A percentile compares a stretch with the other conserved stretches of the same genome.
Conservation (phyloP, 495 filamentous ascomycete species). For the Xylaria castorea region DNA sequence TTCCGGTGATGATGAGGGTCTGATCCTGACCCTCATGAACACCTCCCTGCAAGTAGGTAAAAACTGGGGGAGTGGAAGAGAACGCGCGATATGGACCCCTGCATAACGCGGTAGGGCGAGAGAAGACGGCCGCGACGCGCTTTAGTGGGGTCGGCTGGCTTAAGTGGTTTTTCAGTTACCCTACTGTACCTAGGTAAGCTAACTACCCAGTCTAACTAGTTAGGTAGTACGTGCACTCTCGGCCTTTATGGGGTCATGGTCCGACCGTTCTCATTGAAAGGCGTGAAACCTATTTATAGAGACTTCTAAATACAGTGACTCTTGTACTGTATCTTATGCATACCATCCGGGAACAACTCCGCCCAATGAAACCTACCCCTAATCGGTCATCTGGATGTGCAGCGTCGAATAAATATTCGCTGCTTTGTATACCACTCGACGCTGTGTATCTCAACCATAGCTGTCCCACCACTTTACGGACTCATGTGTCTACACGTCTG, state of each 20-base stretch:
- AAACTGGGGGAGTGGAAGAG: constrained; percentile 3
- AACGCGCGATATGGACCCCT: constrained; percentile 24
- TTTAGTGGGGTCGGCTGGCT: constrained; percentile 15
- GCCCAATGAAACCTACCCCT: constrained; percentile 8
- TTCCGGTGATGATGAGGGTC: not conserved
- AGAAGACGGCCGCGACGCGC: constrained; percentile 14
- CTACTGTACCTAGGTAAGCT: constrained; percentile 16
- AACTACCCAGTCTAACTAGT: too few species aligned
- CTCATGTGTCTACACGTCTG: constrained; percentile 5
- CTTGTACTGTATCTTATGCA: not conserved
- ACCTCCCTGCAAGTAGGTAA: not conserved
- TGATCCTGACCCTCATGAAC: not conserved
- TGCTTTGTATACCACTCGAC: not conserved
- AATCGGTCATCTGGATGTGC: not conserved
- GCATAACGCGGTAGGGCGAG: constrained; percentile 17
- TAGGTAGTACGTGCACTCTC: not conserved
- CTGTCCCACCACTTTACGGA: not conserved
- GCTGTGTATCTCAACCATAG: constrained; percentile 7
- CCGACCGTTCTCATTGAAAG: not conserved
- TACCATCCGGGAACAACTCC: not conserved
- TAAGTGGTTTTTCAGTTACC: constrained; percentile 23
- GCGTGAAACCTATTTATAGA: not conserved
- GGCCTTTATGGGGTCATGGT: not conserved
- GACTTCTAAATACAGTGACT: not conserved
- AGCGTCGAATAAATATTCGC: not conserved